Evolutionary conservation across 2,329 filamentous ascomycete species (phyloP).

Genomic region (Aspergillus spinulosporus): DNA sequence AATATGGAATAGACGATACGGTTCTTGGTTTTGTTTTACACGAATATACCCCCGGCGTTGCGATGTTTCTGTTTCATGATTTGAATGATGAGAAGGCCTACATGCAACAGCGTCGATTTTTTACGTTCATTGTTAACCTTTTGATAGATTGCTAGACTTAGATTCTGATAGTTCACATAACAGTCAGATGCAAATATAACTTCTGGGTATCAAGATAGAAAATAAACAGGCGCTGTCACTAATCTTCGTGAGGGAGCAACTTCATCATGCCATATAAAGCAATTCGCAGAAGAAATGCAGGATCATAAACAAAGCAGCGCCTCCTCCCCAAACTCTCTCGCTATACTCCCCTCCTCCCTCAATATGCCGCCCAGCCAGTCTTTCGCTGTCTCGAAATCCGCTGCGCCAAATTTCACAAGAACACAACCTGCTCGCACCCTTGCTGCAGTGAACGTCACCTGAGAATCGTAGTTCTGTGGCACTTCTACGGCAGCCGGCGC

Average conservation of each 20-base stretch:
- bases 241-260: background rate
- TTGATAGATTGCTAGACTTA: background rate
- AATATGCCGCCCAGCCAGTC: constrained; percentile 79
- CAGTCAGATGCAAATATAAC: constrained; percentile 1
- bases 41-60: constrained; percentile 7
- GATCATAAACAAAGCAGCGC: constrained; percentile 69
- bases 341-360: constrained; percentile 69
- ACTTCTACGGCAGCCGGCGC: constrained; percentile 28
- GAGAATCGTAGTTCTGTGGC: constrained; percentile 44
- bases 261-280: background rate
- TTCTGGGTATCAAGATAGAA: constrained; percentile 8
- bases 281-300: background rate
- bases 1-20: background rate
- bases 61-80: background rate
- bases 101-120: background rate
- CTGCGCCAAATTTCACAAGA: constrained; percentile 86
- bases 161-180: background rate
- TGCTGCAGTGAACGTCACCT: constrained; percentile 79
- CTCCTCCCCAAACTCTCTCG: constrained; percentile 73
- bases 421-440: constrained; percentile 75
- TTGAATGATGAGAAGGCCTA: background rate
- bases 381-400: constrained; percentile 75
- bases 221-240: background rate
- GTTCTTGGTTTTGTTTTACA: constrained; percentile 1
- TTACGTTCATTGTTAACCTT: background rate